Evolutionary conservation across 2,329 filamentous ascomycete species (phyloP).

Genomic region (Dendrostoma leiphaemia): DNA sequence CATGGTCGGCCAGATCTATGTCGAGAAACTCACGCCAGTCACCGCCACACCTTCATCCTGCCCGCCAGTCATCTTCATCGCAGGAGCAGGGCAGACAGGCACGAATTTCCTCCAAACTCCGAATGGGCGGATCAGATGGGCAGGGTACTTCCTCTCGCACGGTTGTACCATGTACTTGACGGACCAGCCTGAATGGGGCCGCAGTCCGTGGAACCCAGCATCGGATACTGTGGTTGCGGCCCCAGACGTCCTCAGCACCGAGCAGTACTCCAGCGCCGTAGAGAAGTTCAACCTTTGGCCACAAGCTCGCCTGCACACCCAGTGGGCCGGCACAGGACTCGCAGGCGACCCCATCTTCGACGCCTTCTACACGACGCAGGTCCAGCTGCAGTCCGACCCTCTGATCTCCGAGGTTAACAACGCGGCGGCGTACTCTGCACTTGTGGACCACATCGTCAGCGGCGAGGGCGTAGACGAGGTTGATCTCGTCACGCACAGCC

Average conservation of each 20-base stretch:
- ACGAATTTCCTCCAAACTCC: constrained; percentile 45
- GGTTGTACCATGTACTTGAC: constrained; percentile 43
- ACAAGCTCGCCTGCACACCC: constrained; percentile 29
- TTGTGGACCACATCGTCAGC: constrained; percentile 29
- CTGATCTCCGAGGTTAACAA: too few relatives aligned
- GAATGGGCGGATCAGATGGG: constrained; percentile 45
- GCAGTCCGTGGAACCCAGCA: constrained; percentile 25
- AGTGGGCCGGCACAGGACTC: constrained; percentile 40
- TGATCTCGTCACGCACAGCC: too few relatives aligned
- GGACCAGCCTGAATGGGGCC: constrained; percentile 40
- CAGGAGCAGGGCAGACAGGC: constrained; percentile 7
- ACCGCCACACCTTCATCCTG: not conserved
- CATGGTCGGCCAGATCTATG: constrained; percentile 15
- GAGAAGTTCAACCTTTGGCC: too few relatives aligned
- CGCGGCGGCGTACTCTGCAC: too few relatives aligned
- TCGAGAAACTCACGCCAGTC: constrained; percentile 7
- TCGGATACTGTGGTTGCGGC: not conserved
- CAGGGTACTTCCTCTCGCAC: constrained; percentile 38
- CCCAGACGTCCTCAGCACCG: not conserved
- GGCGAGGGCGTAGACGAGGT: too few relatives aligned
- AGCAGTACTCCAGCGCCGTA: constrained; percentile 2
- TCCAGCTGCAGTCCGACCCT: constrained; percentile 29
- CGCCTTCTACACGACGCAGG: constrained; percentile 42
- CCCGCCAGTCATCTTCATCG: constrained; percentile 9
- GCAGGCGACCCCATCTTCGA: constrained; percentile 47